These are phyloP conservation scores for Fomitopsis betulina DNA, from an alignment of 1,284 basidiomycete genomes.

Conservation along the genomic window DNA sequence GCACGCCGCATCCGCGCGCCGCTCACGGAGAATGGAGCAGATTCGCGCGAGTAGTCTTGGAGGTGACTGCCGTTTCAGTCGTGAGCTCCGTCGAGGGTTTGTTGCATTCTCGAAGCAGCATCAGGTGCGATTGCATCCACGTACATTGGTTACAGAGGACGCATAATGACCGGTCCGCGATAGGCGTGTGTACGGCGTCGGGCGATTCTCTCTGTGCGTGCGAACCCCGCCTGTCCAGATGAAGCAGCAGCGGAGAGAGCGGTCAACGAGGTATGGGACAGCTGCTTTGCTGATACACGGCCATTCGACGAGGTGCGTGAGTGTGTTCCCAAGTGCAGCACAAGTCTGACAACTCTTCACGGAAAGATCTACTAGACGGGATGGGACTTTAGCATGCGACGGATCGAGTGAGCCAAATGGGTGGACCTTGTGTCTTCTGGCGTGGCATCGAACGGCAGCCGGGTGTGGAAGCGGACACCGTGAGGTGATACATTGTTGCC, in stretches of 20 bases:
- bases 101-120: conserved; percentile 88
- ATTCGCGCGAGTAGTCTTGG: conserved; percentile 93
- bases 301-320: conserved; percentile 93
- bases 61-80: conserved; percentile 84
- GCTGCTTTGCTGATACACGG: conserved; percentile 92
- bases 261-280: conserved; percentile 96
- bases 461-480: neutral
- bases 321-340: neutral
- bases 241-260: conserved; percentile 76
- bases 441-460: conserved; percentile 1
- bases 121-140: conserved; percentile 50
- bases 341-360: neutral
- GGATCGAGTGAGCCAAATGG: neutral
- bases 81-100: conserved; percentile 77
- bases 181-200: conserved; percentile 88
- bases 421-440: conserved; percentile 2
- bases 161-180: neutral
- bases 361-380: conserved; percentile 8
- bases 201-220: conserved; percentile 77
- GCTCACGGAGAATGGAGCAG: conserved; percentile 34
- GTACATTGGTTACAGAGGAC: neutral
- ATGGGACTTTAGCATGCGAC: neutral
- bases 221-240: conserved; percentile 80
- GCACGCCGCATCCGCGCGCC: neutral
- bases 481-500: neutral